Evolutionary conservation across 495 filamentous ascomycete species (phyloP).

Genomic region (Daldinia caldariorum): DNA sequence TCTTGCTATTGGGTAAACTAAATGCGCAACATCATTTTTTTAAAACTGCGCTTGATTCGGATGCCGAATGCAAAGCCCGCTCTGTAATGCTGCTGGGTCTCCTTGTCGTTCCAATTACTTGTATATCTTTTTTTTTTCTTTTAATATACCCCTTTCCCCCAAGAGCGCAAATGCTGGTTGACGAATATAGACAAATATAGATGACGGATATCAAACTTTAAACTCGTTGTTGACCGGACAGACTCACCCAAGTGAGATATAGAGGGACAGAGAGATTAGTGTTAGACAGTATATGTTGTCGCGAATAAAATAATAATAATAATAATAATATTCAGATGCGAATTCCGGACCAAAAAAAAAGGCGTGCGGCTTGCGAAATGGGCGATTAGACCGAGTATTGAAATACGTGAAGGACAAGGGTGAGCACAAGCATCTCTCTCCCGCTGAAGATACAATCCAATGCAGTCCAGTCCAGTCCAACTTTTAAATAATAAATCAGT

Average conservation of each 20-base stretch:
- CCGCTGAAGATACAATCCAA: slow-evolving; percentile 19
- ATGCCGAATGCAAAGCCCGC: slow-evolving; percentile 30
- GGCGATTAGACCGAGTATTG: slow-evolving; percentile 32
- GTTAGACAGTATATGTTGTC: slow-evolving; percentile 14
- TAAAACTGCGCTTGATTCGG: slow-evolving; percentile 33
- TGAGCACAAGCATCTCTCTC: slow-evolving; percentile 33
- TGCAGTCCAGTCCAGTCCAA: neutral
- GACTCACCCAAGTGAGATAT: slow-evolving; percentile 31
- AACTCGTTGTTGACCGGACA: slow-evolving; percentile 35
- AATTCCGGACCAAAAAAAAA: slow-evolving; percentile 43
- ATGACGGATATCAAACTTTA: slow-evolving; percentile 30
- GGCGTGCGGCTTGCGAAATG: neutral
- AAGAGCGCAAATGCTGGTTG: slow-evolving; percentile 33
- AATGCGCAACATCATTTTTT: slow-evolving; percentile 42
- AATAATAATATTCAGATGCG: slow-evolving; percentile 29
- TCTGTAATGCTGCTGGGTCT: slow-evolving; percentile 20
- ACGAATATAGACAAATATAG: slow-evolving; percentile 1
- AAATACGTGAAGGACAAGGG: slow-evolving; percentile 29
- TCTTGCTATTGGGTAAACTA: slow-evolving; percentile 37
- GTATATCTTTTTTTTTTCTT: no score
- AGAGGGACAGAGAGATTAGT: neutral
- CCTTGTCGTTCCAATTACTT: slow-evolving; percentile 31
- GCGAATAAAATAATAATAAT: no score
- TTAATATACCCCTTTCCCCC: slow-evolving; percentile 45
- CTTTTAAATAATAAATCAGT: neutral